A percentile compares a stretch with the other conserved stretches of the same genome.
These are phyloP conservation scores for Mycena epipterygia DNA, from an alignment of 768 basidiomycete species.

Conservation along the genomic window DNA sequence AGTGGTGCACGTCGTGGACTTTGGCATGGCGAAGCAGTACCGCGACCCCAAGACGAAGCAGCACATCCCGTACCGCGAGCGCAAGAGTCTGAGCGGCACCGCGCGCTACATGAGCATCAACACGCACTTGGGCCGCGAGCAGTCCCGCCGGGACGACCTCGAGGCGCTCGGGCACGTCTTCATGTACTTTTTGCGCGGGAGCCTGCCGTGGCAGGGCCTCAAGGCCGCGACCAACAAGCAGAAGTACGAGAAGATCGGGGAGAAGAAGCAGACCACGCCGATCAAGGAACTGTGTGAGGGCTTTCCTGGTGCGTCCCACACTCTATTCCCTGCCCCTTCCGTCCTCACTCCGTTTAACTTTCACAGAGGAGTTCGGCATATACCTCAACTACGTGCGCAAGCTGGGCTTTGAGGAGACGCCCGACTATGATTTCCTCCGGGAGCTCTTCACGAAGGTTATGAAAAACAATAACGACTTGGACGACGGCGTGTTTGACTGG, in stretches of 20 bases:
- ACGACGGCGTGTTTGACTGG: conserved; percentile 98
- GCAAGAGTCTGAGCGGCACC: conserved; percentile 97
- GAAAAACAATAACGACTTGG: conserved; percentile 90
- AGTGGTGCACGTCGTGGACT: conserved; percentile 97
- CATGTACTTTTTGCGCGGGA: conserved; percentile 99
- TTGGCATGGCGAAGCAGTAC: conserved; percentile 99
- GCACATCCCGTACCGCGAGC: conserved; percentile 98
- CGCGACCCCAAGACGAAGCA: conserved; percentile 99
- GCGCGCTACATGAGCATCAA: conserved; percentile 99
- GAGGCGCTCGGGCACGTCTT: conserved; percentile 99
- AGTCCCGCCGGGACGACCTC: conserved; percentile 95
- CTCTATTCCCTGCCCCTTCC: conserved; percentile 20
- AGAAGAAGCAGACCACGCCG: conserved; percentile 99
- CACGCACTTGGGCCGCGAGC: conserved; percentile 96
- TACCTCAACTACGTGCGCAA: conserved; percentile 99
- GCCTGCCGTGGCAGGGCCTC: conserved; percentile 98
- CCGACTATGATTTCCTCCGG: conserved; percentile 98
- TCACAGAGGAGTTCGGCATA: conserved; percentile 95
- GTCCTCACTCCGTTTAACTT: conserved; percentile 19
- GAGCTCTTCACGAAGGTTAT: conserved; percentile 95
- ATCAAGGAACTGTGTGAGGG: conserved; percentile 98
- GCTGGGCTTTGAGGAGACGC: conserved; percentile 98
- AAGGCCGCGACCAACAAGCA: conserved; percentile 99
- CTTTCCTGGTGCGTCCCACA: conserved; percentile 79
- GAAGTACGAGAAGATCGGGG: conserved; percentile 99